Evolutionary conservation across 192 early-diverging fungal species (phyloP), one percentile per base, ranked within the genome.

Genomic region (Podila clonocystis): DNA sequence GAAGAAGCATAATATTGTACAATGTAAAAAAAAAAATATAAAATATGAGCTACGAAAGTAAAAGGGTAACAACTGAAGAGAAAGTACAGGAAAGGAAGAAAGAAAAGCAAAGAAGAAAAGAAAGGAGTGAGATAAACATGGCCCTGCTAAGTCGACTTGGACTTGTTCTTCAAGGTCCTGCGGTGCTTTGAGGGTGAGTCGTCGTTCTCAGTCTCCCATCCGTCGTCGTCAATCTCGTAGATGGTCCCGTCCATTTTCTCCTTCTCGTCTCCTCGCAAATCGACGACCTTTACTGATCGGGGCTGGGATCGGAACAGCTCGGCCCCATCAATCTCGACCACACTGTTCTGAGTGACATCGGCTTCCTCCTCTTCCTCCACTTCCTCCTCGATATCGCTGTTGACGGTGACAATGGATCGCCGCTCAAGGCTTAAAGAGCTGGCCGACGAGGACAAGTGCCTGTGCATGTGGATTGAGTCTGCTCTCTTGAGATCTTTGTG

Each of bases 151-250:
- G 70, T 13, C n/a, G 50, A 11, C 13, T 58, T 49, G 11, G 22
- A 36, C 11, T 36, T 19, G 0, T 45, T 19, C 20, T 15, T 38
- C 4, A 38, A 45, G 15, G n/a, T 34, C 41, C 50, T 72, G 15
- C 65, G 64, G 12, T 68, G 65, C 13, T 50, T 22, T 19, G 65
- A 26, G 22, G 77, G 77, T 31, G 70, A 73, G 2, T 80, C 77
- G 7, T 73, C 77, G 24, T 68, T 73, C 5, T 80, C 77, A 3
- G 77, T 80, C 62, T 73, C 77, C 77, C 77, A 80, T 7, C 77
- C 77, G 17, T 80, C 77, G 26, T 64, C 66, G 3, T 71, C 69
- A 8, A 41, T n/a, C 36, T 67, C 68, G 12, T 72, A 38, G 28
- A 45, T 19, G 13, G 20, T 26, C 28, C 30, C 59, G 1, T 33